These are phyloP conservation scores for Hortaea werneckii DNA, from an alignment of 2,329 filamentous ascomycete species.

Conservation along the genomic window DNA sequence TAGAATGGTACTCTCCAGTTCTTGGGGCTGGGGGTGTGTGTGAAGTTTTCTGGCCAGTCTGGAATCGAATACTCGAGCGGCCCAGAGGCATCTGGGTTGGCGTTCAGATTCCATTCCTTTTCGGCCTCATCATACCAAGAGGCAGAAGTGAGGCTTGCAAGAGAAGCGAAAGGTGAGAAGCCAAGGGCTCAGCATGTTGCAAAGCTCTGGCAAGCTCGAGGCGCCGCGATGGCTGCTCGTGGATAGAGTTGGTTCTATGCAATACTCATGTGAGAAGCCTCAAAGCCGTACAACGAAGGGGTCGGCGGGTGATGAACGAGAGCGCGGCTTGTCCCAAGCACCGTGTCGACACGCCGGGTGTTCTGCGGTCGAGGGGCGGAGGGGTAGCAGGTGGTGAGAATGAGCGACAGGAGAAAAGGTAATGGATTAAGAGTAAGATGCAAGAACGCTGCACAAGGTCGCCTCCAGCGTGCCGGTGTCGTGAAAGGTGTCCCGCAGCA, in stretches of 20 bases:
- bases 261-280: constrained; percentile 7
- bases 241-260: constrained; percentile 6
- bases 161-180: constrained; percentile 13
- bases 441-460: not conserved
- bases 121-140: constrained; percentile 40
- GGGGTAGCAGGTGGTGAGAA: no score
- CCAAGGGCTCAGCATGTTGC: constrained; percentile 16
- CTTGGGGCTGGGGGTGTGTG: constrained; percentile 44
- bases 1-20: constrained; percentile 60
- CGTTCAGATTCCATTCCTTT: constrained; percentile 50
- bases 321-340: not conserved
- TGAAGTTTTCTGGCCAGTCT: constrained; percentile 40
- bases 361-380: not conserved
- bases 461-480: not conserved
- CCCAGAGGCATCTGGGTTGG: constrained; percentile 44
- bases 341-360: not conserved
- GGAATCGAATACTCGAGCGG: constrained; percentile 47
- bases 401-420: no score
- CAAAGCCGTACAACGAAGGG: not conserved
- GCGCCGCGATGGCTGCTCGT: constrained; percentile 7
- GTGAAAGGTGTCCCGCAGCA: no score
- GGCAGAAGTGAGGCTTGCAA: constrained; percentile 12
- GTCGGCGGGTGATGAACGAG: not conserved
- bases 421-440: no score
- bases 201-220: constrained; percentile 1